Evolutionary conservation across 345 rosid species (phyloP).

Genomic region (Lepidium sativum): DNA sequence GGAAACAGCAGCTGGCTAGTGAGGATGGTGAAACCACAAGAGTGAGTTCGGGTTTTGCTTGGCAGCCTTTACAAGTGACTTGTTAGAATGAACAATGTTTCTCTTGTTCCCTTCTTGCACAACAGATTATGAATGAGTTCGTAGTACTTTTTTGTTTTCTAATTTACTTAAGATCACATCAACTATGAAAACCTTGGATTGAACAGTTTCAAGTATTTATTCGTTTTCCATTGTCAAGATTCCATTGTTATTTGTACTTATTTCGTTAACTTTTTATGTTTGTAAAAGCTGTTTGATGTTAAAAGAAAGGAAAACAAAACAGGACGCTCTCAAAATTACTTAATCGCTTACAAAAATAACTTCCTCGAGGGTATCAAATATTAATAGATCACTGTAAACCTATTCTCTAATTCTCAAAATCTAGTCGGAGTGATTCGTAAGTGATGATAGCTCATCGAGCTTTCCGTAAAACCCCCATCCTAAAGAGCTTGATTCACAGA

Average conservation of each 20-base stretch:
- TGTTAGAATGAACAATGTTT: constrained; percentile 1
- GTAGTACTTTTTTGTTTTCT: neutral
- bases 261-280: neutral
- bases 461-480: constrained; percentile 52
- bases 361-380: neutral
- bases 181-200: constrained; percentile 1
- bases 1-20: constrained; percentile 2
- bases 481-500: constrained; percentile 50
- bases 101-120: neutral
- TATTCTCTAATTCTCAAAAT: neutral
- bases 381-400: neutral
- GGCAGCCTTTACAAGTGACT: constrained; percentile 3
- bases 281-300: neutral
- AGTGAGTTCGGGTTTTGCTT: neutral
- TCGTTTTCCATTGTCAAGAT: neutral
- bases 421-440: neutral
- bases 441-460: constrained; percentile 1
- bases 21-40: constrained; percentile 15
- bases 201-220: neutral
- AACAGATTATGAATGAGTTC: neutral
- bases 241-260: neutral
- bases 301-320: neutral
- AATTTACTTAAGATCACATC: neutral
- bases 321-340: neutral
- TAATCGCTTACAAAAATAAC: no score